A percentile compares a stretch with the other conserved stretches of the same genome.
phyloP scores from a whole-genome alignment of 371 early-diverging fungal genomes.

The Synchytrium microbalum region DNA sequence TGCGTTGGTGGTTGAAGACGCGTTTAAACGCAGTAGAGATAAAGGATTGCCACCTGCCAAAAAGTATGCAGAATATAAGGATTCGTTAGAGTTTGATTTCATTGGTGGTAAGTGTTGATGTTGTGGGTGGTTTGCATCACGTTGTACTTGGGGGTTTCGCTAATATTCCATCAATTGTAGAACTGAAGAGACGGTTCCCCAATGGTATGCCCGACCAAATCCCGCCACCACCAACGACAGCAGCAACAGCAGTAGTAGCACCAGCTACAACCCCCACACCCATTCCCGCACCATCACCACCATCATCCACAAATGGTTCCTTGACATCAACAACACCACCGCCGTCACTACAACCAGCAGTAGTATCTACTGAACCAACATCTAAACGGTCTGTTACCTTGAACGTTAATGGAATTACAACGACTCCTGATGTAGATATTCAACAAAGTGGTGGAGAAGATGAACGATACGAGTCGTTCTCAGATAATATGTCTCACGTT shows the following conservation, averaged over 20 bases:
- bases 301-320: background rate
- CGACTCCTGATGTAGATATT: constrained; percentile 7
- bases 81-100: constrained; percentile 43
- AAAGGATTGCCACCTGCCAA: constrained; percentile 9
- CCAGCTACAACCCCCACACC: background rate
- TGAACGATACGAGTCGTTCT: background rate
- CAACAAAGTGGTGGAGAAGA: constrained; percentile 1
- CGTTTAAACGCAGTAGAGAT: constrained; percentile 27
- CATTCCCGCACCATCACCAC: constrained; percentile 9
- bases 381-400: background rate
- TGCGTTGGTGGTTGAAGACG: constrained; percentile 44
- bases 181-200: constrained; percentile 26
- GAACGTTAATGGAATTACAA: background rate
- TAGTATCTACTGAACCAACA: background rate
- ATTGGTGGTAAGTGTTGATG: constrained; percentile 32
- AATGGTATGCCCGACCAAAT: constrained; percentile 24
- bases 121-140: constrained; percentile 7
- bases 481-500: constrained; percentile 32
- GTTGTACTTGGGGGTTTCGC: constrained; percentile 15
- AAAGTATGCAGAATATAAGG: constrained; percentile 50
- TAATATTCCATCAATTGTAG: constrained; percentile 11
- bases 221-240: background rate
- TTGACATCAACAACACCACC: background rate
- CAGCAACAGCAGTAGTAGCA: background rate
- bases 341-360: background rate